Percentiles rank a stretch among this genome's conserved stretches.
Evolutionary conservation across 2,329 filamentous ascomycete genomes (phyloP).

Genomic region (Magnaporthiopsis poae): DNA sequence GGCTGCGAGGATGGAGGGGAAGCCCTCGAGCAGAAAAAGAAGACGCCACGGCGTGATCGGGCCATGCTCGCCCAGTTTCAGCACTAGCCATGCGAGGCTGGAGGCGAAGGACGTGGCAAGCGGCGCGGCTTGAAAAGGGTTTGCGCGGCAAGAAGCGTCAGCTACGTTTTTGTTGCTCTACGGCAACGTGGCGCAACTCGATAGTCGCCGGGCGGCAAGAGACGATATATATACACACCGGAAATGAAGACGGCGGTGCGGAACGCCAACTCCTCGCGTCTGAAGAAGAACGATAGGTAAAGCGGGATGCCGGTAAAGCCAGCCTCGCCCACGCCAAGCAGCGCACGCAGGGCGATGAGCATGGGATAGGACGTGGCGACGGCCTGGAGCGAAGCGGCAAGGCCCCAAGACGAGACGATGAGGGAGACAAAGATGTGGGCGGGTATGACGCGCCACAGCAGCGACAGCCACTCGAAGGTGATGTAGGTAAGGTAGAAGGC

Average conservation of each 20-base stretch:
- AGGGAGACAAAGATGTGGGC: constrained; percentile 49
- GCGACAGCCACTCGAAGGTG: constrained; percentile 53
- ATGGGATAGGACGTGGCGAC: constrained; percentile 53
- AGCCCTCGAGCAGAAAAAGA: constrained; percentile 74
- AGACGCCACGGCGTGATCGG: constrained; percentile 78
- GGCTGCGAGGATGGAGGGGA: constrained; percentile 68
- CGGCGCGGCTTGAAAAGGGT: constrained; percentile 57
- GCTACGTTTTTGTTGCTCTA: constrained; percentile 38
- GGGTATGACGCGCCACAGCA: constrained; percentile 51
- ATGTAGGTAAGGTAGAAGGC: constrained; percentile 57
- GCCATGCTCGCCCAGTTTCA: constrained; percentile 52
- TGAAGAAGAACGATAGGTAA: constrained; percentile 57
- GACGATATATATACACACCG: constrained; percentile 28
- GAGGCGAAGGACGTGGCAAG: constrained; percentile 76
- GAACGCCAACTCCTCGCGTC: constrained; percentile 65
- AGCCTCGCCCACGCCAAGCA: constrained; percentile 55
- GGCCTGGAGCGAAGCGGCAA: constrained; percentile 65
- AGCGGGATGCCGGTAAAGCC: constrained; percentile 56
- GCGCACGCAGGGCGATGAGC: constrained; percentile 43
- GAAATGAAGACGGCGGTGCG: constrained; percentile 80
- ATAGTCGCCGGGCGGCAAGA: constrained; percentile 6
- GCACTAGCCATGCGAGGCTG: constrained; percentile 67
- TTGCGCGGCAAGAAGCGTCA: constrained; percentile 29
- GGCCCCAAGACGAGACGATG: constrained; percentile 69
- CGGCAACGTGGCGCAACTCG: constrained; percentile 11